These are phyloP conservation scores for Rhypophila decipiens DNA, from an alignment of 495 filamentous ascomycete species.

Conservation along the genomic window DNA sequence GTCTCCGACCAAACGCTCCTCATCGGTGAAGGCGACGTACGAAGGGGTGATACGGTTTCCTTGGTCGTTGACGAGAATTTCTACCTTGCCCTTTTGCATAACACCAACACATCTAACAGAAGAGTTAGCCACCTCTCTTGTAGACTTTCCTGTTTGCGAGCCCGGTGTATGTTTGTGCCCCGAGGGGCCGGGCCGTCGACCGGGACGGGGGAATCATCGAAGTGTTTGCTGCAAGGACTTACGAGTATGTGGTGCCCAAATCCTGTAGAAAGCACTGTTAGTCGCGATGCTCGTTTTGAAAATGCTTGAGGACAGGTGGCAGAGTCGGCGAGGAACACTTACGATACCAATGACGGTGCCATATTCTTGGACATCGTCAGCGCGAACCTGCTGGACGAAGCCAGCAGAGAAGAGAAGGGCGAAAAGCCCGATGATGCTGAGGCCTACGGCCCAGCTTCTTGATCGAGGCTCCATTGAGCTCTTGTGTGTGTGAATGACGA, in stretches of 20 bases:
- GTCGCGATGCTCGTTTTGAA: neutral
- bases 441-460: conserved; percentile 41
- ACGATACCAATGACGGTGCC: conserved; percentile 93
- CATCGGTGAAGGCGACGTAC: conserved; percentile 97
- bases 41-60: conserved; percentile 98
- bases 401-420: conserved; percentile 68
- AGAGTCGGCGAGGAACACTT: conserved; percentile 20
- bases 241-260: conserved; percentile 97
- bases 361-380: conserved; percentile 70
- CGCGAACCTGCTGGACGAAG: conserved; percentile 67
- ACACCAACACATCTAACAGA: conserved; percentile 68
- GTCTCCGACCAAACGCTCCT: conserved; percentile 95
- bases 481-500: conserved; percentile 10
- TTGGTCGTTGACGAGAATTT: conserved; percentile 95
- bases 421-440: conserved; percentile 53
- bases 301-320: neutral
- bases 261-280: conserved; percentile 44
- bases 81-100: conserved; percentile 98
- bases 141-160: no score
- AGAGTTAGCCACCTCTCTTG: conserved; percentile 16
- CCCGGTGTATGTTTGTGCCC: neutral
- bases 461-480: conserved; percentile 45
- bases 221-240: conserved; percentile 17
- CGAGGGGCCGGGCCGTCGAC: no score
- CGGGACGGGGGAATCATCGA: neutral